Evolutionary conservation across 768 basidiomycete species (phyloP).

Genomic region (Lyophyllum semitale): DNA sequence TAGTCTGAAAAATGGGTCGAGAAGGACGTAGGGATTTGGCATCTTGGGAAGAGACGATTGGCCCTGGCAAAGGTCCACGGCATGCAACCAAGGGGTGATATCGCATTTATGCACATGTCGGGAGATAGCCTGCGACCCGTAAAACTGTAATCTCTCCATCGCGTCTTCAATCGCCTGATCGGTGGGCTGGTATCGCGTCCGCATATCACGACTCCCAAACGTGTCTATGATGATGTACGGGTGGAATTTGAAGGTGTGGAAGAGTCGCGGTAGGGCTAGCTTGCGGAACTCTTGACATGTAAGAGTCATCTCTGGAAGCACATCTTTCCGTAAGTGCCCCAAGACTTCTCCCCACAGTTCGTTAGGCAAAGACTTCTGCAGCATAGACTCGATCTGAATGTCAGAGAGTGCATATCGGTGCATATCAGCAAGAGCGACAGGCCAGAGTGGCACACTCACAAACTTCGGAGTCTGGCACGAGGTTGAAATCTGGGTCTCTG

Average conservation of each 20-base stretch:
- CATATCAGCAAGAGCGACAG: too few relatives aligned
- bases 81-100: background rate
- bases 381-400: too few relatives aligned
- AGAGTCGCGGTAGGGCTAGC: background rate
- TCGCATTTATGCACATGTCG: background rate
- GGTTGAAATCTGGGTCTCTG: too few relatives aligned
- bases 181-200: background rate
- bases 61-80: too few relatives aligned
- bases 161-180: background rate
- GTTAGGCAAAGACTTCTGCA: slow-evolving; percentile 1
- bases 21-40: background rate
- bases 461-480: too few relatives aligned
- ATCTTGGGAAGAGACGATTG: background rate
- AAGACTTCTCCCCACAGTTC: slow-evolving; percentile 8
- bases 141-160: slow-evolving; percentile 3
- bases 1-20: background rate
- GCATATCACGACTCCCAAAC: too few relatives aligned
- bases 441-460: too few relatives aligned
- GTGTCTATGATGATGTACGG: background rate
- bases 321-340: background rate
- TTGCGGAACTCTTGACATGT: slow-evolving; percentile 1
- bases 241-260: background rate
- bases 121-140: background rate
- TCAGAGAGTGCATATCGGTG: too few relatives aligned
- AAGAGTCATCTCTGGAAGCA: background rate